A percentile compares a stretch with the other conserved stretches of the same genome.
Evolutionary conservation across 2,329 filamentous ascomycete species (phyloP).

Genomic region (Colletotrichum sp.): DNA sequence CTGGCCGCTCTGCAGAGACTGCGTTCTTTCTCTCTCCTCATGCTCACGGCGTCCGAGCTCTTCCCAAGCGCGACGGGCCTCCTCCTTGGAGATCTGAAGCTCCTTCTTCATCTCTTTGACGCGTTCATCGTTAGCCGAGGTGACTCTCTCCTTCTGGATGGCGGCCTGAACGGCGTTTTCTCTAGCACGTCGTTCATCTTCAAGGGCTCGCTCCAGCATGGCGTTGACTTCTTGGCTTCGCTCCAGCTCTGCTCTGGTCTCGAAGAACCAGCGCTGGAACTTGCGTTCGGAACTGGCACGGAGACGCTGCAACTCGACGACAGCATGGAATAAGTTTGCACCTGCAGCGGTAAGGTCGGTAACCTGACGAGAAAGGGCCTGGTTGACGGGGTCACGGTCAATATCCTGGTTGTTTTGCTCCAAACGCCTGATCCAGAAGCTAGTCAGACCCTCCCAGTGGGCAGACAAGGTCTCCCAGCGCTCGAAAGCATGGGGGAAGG

Average conservation of each 20-base stretch:
- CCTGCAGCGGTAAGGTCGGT: constrained; percentile 97
- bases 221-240: constrained; percentile 82
- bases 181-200: constrained; percentile 74
- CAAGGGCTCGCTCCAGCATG: constrained; percentile 77
- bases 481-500: constrained; percentile 96
- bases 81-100: constrained; percentile 92
- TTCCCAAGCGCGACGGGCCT: constrained; percentile 95
- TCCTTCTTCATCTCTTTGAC: constrained; percentile 93
- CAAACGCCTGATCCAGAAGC: constrained; percentile 93
- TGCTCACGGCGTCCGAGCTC: constrained; percentile 93
- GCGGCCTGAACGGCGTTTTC: constrained; percentile 71
- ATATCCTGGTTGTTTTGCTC: constrained; percentile 91
- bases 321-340: constrained; percentile 95
- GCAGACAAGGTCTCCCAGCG: constrained; percentile 96
- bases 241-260: constrained; percentile 88
- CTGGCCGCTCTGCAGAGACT: constrained; percentile 84
- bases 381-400: constrained; percentile 79
- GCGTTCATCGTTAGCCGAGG: constrained; percentile 73
- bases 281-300: constrained; percentile 96
- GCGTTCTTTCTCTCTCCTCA: constrained; percentile 86
- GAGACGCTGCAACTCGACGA: constrained; percentile 92
- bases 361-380: constrained; percentile 91
- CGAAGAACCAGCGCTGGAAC: constrained; percentile 98
- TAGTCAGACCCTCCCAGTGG: constrained; percentile 96
- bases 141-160: constrained; percentile 72